These are phyloP conservation scores for Coix lacrymajobi DNA, from an alignment of 176 grass and related monocot genomes.

Conservation along the genomic window DNA sequence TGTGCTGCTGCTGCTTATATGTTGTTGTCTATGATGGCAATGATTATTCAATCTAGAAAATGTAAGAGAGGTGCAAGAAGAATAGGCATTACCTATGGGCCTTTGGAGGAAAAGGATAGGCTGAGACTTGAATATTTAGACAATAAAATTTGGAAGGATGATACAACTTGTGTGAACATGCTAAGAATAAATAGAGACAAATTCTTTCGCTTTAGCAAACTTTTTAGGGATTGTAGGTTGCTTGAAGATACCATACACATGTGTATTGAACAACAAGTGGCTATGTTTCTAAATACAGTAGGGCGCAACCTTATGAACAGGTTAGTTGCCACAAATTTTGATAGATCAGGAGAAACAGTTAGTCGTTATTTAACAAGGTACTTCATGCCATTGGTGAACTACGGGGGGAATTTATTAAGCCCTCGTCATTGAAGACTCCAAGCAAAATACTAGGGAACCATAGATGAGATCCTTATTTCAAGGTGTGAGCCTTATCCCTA, in stretches of 20 bases:
- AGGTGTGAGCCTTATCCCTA: background rate
- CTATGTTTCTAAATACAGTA: too few relatives aligned
- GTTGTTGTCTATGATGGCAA: background rate
- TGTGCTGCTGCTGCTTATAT: background rate
- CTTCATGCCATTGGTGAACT: background rate
- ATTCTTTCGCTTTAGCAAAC: too few relatives aligned
- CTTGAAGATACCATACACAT: too few relatives aligned
- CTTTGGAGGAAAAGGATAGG: background rate
- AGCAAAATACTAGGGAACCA: background rate
- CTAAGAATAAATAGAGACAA: too few relatives aligned
- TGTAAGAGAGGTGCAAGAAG: background rate
- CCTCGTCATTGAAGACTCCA: conserved; percentile 14
- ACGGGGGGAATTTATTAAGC: conserved; percentile 1
- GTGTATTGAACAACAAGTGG: too few relatives aligned
- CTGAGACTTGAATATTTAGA: background rate
- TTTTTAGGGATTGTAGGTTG: too few relatives aligned
- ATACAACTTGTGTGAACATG: background rate
- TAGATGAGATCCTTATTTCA: conserved; percentile 4
- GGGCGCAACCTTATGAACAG: too few relatives aligned
- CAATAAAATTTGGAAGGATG: too few relatives aligned
- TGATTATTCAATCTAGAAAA: too few relatives aligned
- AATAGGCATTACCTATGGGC: background rate
- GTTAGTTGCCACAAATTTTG: too few relatives aligned
- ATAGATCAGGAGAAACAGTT: too few relatives aligned
- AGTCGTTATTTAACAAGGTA: too few relatives aligned